These are phyloP conservation scores for Colletotrichum musae DNA, from an alignment of 2,329 filamentous ascomycete genomes.

Conservation along the genomic window DNA sequence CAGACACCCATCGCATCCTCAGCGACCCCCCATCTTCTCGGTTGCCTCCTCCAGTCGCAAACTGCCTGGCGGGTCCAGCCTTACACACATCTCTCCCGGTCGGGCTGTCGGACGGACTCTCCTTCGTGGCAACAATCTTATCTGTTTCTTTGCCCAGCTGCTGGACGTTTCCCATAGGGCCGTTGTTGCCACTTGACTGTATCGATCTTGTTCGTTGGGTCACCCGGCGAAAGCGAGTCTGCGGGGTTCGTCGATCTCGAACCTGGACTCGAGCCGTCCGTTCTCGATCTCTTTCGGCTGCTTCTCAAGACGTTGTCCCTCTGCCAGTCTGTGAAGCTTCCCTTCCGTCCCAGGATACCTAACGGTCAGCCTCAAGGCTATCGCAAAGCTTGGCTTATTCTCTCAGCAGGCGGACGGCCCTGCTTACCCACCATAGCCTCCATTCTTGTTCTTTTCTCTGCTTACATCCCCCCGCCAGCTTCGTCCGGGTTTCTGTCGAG, in stretches of 20 bases:
- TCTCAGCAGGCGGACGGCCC: not conserved
- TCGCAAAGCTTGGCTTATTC: not conserved
- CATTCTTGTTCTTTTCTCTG: not conserved
- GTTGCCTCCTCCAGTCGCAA: conserved; percentile 1
- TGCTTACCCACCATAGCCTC: not conserved
- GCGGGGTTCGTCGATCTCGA: conserved; percentile 8
- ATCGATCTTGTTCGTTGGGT: conserved; percentile 2
- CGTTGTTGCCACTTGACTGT: conserved; percentile 16
- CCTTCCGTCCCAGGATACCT: not conserved
- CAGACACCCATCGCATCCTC: conserved; percentile 22
- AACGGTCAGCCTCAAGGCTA: not conserved
- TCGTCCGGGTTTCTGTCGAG: not conserved
- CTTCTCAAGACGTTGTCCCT: not conserved
- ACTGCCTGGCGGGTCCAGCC: conserved; percentile 13
- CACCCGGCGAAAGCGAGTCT: not conserved
- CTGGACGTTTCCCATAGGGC: not conserved
- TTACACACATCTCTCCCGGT: conserved; percentile 16
- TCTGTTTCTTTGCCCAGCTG: conserved; percentile 3
- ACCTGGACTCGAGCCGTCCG: conserved; percentile 5
- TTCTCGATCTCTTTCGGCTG: not conserved
- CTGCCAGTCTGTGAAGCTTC: not conserved
- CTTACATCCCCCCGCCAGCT: not conserved
- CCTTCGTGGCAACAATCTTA: conserved; percentile 31
- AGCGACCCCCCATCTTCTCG: conserved; percentile 18
- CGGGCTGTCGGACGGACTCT: not conserved